Evolutionary conservation across 441 rosid species (phyloP).

Genomic region (Viola pubescens): DNA sequence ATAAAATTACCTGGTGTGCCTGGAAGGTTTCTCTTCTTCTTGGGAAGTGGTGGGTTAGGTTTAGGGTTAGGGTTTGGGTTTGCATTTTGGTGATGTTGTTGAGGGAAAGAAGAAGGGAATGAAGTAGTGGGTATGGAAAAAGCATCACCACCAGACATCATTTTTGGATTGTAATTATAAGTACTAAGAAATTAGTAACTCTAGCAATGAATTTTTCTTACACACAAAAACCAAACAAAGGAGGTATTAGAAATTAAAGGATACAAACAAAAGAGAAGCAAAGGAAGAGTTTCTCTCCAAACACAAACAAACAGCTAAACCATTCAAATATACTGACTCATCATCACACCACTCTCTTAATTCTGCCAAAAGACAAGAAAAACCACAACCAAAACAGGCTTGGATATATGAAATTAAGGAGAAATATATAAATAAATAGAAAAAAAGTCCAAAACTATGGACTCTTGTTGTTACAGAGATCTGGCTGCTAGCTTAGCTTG

Average conservation of each 20-base stretch:
- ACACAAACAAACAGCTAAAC: conserved; percentile 48
- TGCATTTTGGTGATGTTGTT: conserved; percentile 41
- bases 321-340: conserved; percentile 27
- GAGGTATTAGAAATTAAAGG: conserved; percentile 23
- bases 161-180: conserved; percentile 21
- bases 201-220: no score
- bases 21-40: conserved; percentile 60
- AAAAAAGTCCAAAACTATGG: conserved; percentile 28
- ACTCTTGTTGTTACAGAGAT: conserved; percentile 40
- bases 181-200: not conserved
- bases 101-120: conserved; percentile 37
- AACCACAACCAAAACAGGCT: conserved; percentile 22
- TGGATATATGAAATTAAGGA: no score
- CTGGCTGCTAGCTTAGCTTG: conserved; percentile 14
- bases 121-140: conserved; percentile 42
- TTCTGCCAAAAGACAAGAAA: conserved; percentile 69
- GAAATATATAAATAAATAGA: conserved; percentile 4
- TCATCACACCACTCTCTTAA: conserved; percentile 32
- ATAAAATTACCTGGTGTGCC: conserved; percentile 53
- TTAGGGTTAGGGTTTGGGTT: conserved; percentile 29
- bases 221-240: conserved; percentile 8
- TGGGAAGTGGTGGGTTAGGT: conserved; percentile 26
- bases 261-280: conserved; percentile 22
- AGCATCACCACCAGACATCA: conserved; percentile 73
- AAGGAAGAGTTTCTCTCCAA: conserved; percentile 30